Evolutionary conservation across 768 basidiomycete species (phyloP), one percentile per base, ranked within the genome.

Genomic region (Pisolithus tinctorius): DNA sequence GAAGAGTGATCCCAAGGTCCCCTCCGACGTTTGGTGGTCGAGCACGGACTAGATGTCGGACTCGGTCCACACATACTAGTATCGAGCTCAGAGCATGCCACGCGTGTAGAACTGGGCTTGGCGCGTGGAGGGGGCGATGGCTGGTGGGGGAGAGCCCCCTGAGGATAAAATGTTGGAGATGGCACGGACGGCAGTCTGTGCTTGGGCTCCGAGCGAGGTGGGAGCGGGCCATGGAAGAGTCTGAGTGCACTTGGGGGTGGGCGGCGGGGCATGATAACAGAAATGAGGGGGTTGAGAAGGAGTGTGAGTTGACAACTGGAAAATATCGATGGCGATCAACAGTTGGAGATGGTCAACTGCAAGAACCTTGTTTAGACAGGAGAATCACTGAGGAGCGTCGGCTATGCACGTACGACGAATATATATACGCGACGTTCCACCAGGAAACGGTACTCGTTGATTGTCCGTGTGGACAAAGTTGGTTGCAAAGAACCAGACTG

Each of bases 111-210:
- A 4, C 50, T 47, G 8, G 50, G 57, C 23, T 47, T 55, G 23
- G 45, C 55, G 43, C 59, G 64, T 45, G 52, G 56, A 1, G 58
- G 57, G 0, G 62, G 59, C 0, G 56, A 30, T 1, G 64, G 61
- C 0, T 55, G 56, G 16, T 60, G 62, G 25, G 57, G 54, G 26
- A 70, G 54, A 4, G 48, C 51, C 26, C 63, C 60, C 23, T 69
- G 62, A 44, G 70, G 67, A 30, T 72, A 63, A 51, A 79, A 76
- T 26, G 71, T 69, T 0, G 84, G 84, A 37, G 71, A 70, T 10
- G 87, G 87, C 26, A 83, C 23, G n/a, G 80, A 77, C 11, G 88
- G 88, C 56, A 88, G 71, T 13, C 71, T 76, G 66, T 88, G 83
- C 61, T 78, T 85, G 20, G 84, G 78, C 42, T 71, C 56, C 47